phyloP scores from a whole-genome alignment of 495 filamentous ascomycete genomes.

The Tuber microsphaerosporum region DNA sequence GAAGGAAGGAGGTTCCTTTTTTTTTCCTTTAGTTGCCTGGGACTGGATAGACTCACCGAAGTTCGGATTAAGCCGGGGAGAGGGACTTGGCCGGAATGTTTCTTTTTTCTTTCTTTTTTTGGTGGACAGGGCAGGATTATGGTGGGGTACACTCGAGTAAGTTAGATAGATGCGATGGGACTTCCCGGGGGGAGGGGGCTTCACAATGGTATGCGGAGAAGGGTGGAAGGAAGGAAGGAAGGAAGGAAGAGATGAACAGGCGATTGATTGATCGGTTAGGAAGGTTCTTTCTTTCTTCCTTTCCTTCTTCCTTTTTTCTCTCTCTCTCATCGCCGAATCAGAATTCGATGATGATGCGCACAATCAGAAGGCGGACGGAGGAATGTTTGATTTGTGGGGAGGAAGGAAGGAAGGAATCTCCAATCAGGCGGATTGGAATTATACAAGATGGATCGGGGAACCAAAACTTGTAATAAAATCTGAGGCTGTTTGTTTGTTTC shows the following conservation, averaged over 20 bases:
- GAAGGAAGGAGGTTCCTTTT: background rate
- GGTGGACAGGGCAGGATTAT: background rate
- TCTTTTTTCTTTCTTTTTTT: background rate
- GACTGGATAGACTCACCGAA: background rate
- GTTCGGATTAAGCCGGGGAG: background rate
- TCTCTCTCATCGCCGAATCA: background rate
- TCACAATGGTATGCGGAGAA: background rate
- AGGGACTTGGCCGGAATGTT: background rate
- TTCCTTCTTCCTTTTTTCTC: no score
- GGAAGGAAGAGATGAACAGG: background rate
- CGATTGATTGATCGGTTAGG: background rate
- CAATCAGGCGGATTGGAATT: background rate
- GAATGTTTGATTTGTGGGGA: background rate
- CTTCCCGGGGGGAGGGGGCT: background rate
- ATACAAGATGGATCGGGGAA: no score
- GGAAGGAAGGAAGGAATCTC: background rate
- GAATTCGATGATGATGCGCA: background rate
- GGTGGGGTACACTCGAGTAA: background rate
- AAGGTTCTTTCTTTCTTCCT: background rate
- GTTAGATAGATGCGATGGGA: background rate
- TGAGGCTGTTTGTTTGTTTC: background rate
- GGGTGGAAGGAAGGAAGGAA: background rate
- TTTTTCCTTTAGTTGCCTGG: background rate
- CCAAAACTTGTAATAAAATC: background rate
- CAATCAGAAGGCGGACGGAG: no score